phyloP scores from a whole-genome alignment of 148 eudicot genomes.

The Rhododendron ovatum region DNA sequence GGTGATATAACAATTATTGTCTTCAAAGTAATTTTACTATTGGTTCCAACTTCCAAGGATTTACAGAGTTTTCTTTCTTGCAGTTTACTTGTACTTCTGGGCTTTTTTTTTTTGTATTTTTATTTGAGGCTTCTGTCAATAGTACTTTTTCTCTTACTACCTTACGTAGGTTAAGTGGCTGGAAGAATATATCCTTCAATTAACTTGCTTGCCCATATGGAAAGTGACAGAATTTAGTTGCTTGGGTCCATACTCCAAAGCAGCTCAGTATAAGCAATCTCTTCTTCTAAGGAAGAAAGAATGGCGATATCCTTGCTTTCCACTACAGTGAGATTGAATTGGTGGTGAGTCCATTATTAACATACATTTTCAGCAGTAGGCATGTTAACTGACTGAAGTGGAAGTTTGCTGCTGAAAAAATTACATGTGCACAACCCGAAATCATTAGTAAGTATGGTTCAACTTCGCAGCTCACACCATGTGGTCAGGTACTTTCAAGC shows the following conservation, averaged over 20 bases:
- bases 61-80: background rate
- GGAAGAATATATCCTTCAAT: background rate
- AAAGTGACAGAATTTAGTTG: background rate
- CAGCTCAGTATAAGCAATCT: background rate
- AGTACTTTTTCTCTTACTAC: background rate
- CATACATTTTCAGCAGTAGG: background rate
- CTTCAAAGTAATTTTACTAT: background rate
- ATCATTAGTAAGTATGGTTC: background rate
- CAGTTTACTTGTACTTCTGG: background rate
- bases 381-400: background rate
- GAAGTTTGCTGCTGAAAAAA: background rate
- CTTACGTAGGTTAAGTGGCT: background rate
- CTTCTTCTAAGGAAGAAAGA: background rate
- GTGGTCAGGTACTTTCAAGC: background rate
- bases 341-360: background rate
- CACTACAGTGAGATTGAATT: background rate
- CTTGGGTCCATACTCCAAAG: background rate
- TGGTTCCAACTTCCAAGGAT: background rate
- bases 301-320: background rate
- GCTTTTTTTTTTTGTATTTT: background rate
- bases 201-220: background rate
- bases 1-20: slow-evolving; percentile 7
- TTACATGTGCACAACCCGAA: background rate
- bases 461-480: background rate
- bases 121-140: background rate